phyloP scores from a whole-genome alignment of 768 basidiomycete genomes.

The Russula sp. region DNA sequence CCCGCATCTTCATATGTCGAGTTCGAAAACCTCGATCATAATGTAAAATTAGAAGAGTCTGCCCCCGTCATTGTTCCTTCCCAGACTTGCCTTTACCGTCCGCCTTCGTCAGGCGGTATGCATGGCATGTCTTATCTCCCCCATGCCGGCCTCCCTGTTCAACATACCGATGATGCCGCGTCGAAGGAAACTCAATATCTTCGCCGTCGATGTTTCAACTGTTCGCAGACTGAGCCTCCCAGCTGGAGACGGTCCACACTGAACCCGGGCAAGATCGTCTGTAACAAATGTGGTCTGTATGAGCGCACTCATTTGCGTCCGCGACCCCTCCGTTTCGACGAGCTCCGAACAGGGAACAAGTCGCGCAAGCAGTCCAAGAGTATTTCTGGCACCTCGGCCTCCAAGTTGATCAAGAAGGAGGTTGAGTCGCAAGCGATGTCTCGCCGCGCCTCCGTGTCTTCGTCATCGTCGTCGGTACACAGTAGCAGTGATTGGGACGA shows the following conservation, averaged over 20 bases:
- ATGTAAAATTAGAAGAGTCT: constrained; percentile 68
- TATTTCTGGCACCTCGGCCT: constrained; percentile 38
- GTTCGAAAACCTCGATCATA: constrained; percentile 44
- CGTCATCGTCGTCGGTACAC: constrained; percentile 52
- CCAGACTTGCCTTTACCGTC: constrained; percentile 51
- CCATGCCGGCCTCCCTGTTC: constrained; percentile 59
- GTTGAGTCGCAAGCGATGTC: constrained; percentile 39
- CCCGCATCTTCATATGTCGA: constrained; percentile 50
- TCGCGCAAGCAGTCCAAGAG: constrained; percentile 56
- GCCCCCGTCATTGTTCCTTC: constrained; percentile 61
- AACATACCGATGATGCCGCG: constrained; percentile 88
- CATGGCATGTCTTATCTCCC: constrained; percentile 39
- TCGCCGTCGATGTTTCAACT: constrained; percentile 84
- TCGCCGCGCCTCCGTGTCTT: constrained; percentile 63
- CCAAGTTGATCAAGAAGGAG: constrained; percentile 60
- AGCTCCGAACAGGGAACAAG: constrained; percentile 83
- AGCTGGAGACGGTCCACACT: constrained; percentile 85
- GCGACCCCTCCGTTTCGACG: constrained; percentile 81
- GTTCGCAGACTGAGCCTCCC: constrained; percentile 88
- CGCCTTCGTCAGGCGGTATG: constrained; percentile 37
- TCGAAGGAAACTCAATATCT: constrained; percentile 90
- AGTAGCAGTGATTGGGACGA: constrained; percentile 83
- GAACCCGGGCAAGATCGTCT: constrained; percentile 89
- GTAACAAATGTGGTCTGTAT: constrained; percentile 91
- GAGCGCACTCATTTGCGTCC: constrained; percentile 85